Base-by-base conservation (phyloP, 306 rosid species). In the Psophocarpus tetragonolobus region DNA sequence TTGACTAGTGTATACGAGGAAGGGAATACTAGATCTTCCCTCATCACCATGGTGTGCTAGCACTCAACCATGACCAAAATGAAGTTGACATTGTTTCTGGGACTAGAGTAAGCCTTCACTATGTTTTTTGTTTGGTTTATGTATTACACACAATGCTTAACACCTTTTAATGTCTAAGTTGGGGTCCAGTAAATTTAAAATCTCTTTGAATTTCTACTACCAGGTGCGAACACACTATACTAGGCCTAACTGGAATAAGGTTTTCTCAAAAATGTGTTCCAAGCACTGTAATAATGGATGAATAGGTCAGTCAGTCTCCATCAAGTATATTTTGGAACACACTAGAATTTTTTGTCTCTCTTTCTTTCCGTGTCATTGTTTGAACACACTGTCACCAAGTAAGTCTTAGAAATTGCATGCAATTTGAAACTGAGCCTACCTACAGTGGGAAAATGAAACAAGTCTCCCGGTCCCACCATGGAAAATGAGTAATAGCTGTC, bases 211-310 rank as follows among this genome's bases (percentile, higher is more conserved):
- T 78, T 74, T 79, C 77, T 50, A 32, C 45, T 57, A 26, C 20
- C 85, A 96, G 99, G 99, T 96, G 66, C 85, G 99, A 44, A 96
- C 99, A 47, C 99, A 96, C 87, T 96, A 92, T 81, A 98, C 99
- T 13, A 90, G 98, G 93, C 99, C 99, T 51, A 96, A 96, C 68
- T 96, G 99, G 99, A 96, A 96, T 92, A 96, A 93, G 84, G 99
- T 96, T 81, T 84, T 96, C 90, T 81, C 94, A 20, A 96, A 91
- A 84, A 86, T 91, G 44, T 90, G 91, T 73, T 91, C 99, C 77
- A 96, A 96, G 90, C 99, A 96, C 83, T 87, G n/a, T n/a, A n/a
- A 81, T 58, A 73, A 81, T 89, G 99, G 96, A 26, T 82, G 92
- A 85, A 96, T 96, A 81, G 99, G 99, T 92, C 39, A 85, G 93